A percentile compares a stretch with the other conserved stretches of the same genome.
Conservation (phyloP, 768 basidiomycete genomes). For the Termitomyces sp. region DNA sequence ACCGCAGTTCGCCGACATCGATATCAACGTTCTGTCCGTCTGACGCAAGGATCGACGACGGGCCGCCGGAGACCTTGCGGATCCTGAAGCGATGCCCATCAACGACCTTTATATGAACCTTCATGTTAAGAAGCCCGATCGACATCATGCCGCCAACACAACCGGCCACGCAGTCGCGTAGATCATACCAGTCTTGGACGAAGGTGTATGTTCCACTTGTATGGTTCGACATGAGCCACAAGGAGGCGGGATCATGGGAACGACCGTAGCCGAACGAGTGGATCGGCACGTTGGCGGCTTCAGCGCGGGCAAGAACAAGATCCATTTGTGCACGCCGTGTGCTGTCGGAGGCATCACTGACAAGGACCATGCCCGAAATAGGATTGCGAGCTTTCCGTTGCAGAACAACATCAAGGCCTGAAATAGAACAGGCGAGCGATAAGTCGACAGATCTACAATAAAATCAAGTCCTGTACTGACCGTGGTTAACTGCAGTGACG, state of each 20-base stretch:
- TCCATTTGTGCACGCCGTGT: constrained; percentile 98
- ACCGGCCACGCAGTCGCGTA: constrained; percentile 89
- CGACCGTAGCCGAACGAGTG: constrained; percentile 97
- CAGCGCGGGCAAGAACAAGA: constrained; percentile 92
- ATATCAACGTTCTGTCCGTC: constrained; percentile 95
- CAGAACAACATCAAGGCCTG: constrained; percentile 89
- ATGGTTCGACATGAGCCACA: constrained; percentile 99
- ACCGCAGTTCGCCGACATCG: constrained; percentile 90
- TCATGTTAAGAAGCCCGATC: constrained; percentile 90
- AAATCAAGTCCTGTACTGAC: constrained; percentile 33
- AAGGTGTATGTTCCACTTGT: constrained; percentile 97
- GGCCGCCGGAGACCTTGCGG: constrained; percentile 91
- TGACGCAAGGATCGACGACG: constrained; percentile 81
- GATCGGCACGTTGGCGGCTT: constrained; percentile 95
- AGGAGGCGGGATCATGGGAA: constrained; percentile 93
- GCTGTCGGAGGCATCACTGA: constrained; percentile 90
- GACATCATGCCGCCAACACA: constrained; percentile 97
- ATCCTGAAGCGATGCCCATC: constrained; percentile 90
- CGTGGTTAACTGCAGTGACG: constrained; percentile 97
- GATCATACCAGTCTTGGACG: constrained; percentile 97
- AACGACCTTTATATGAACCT: constrained; percentile 91
- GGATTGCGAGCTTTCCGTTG: constrained; percentile 93
- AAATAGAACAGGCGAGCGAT: constrained; percentile 6
- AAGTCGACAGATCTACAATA: background rate
- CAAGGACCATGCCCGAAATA: constrained; percentile 86